Evolutionary conservation across 352 stramenopile species (phyloP).

Genomic region (Saprolegnia diclina): DNA sequence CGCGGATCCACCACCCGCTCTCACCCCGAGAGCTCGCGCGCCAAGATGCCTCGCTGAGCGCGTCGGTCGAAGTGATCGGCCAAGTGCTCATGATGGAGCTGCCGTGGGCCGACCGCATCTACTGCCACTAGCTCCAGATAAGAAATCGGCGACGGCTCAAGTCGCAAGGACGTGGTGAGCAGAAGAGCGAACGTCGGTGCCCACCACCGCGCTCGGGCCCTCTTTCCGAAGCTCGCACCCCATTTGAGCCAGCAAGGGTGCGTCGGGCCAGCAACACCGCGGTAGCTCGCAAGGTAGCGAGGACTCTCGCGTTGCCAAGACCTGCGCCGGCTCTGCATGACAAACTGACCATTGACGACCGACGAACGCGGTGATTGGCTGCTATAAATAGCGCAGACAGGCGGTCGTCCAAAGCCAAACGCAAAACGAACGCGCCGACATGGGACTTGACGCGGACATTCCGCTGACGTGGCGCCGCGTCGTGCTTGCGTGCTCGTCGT

Average conservation of each 20-base stretch:
- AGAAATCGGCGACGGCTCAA: background rate
- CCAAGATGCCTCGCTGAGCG: background rate
- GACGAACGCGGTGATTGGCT: too few species aligned
- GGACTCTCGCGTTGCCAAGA: too few species aligned
- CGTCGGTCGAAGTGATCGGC: background rate
- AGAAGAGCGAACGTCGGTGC: too few species aligned
- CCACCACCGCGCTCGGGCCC: too few species aligned
- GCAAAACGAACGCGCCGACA: background rate
- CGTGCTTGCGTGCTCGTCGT: background rate
- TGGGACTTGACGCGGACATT: background rate
- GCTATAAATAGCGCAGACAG: too few species aligned
- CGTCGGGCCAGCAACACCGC: too few species aligned
- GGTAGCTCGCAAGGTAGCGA: too few species aligned
- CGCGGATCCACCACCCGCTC: background rate
- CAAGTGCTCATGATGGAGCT: background rate
- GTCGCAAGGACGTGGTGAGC: too few species aligned
- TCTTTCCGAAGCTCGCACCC: too few species aligned
- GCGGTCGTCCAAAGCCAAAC: background rate
- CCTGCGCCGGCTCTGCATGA: too few species aligned
- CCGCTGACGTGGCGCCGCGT: conserved; percentile 1
- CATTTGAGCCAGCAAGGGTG: too few species aligned
- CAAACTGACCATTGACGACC: too few species aligned
- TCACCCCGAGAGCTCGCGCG: background rate
- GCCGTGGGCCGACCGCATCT: background rate
- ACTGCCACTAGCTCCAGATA: background rate